Percentiles rank a stretch among this genome's conserved stretches.
These are phyloP conservation scores for Cucurbitaria berberidis DNA, from an alignment of 2,329 filamentous ascomycete species.

Conservation along the genomic window DNA sequence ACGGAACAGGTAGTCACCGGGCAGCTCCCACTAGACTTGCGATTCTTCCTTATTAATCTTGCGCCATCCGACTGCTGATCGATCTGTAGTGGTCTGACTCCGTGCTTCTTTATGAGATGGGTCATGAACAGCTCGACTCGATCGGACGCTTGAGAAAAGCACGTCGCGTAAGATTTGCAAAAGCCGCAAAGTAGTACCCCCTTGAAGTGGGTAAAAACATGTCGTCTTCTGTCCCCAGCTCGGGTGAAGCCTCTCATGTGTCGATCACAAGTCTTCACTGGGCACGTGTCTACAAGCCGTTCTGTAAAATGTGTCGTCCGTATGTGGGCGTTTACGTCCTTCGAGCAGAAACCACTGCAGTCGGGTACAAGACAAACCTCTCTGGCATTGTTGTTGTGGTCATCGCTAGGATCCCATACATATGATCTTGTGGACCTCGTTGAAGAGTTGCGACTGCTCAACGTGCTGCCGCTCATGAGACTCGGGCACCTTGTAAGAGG, in stretches of 20 bases:
- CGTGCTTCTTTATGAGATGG: slow-evolving; percentile 82
- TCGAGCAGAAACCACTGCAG: not conserved
- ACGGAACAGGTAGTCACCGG: slow-evolving; percentile 83
- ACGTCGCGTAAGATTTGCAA: slow-evolving; percentile 79
- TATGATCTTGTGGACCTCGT: slow-evolving; percentile 25
- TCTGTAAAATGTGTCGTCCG: slow-evolving; percentile 33
- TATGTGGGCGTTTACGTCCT: slow-evolving; percentile 38
- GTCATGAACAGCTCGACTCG: slow-evolving; percentile 89
- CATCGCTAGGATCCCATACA: slow-evolving; percentile 63
- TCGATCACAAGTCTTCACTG: slow-evolving; percentile 84
- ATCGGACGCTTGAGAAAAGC: slow-evolving; percentile 88
- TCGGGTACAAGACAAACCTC: not conserved
- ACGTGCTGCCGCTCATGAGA: slow-evolving; percentile 22
- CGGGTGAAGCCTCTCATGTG: slow-evolving; percentile 86
- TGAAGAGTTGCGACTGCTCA: slow-evolving; percentile 31
- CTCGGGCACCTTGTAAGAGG: slow-evolving; percentile 21
- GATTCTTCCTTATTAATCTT: slow-evolving; percentile 60
- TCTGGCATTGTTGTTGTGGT: not conserved
- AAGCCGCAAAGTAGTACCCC: slow-evolving; percentile 94
- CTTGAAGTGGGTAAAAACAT: slow-evolving; percentile 90
- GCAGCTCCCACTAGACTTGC: not conserved
- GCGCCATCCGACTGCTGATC: not conserved
- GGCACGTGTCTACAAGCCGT: slow-evolving; percentile 80
- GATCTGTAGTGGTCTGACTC: slow-evolving; percentile 79
- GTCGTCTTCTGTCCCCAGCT: slow-evolving; percentile 90